A percentile compares a stretch with the other conserved stretches of the same genome.
These are phyloP conservation scores for Arabidopsis suecica DNA, from an alignment of 345 rosid genomes.

Conservation along the genomic window DNA sequence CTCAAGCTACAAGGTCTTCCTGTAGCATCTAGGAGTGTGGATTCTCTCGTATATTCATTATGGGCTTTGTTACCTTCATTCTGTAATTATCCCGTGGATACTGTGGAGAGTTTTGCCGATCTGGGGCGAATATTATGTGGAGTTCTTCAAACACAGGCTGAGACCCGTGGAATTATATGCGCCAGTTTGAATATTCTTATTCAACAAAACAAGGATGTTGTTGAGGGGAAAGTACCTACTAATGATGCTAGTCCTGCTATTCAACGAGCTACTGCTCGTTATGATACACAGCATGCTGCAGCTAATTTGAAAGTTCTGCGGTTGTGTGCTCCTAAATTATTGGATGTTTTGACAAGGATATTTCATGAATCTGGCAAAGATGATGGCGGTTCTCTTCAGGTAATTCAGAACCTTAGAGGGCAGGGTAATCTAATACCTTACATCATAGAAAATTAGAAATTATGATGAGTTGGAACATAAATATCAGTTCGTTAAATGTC, in stretches of 20 bases:
- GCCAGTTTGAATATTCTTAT: constrained; percentile 70
- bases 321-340: constrained; percentile 64
- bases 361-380: constrained; percentile 73
- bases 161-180: constrained; percentile 74
- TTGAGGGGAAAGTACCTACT: constrained; percentile 50
- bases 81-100: constrained; percentile 85
- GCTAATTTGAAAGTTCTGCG: constrained; percentile 65
- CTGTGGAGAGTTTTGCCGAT: constrained; percentile 74
- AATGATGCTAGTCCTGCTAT: constrained; percentile 53
- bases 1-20: constrained; percentile 73
- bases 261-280: constrained; percentile 59
- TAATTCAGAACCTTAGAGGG: constrained; percentile 41
- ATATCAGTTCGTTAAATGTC: neutral
- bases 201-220: constrained; percentile 69
- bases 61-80: constrained; percentile 96
- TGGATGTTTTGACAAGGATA: constrained; percentile 66
- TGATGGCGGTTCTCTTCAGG: constrained; percentile 95
- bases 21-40: constrained; percentile 65
- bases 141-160: constrained; percentile 66
- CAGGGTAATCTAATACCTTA: neutral
- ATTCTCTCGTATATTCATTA: constrained; percentile 74
- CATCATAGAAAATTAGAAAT: constrained; percentile 10
- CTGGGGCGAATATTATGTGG: constrained; percentile 55
- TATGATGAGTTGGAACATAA: constrained; percentile 5
- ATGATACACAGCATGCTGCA: constrained; percentile 59